Evolutionary conservation across 1,139 yeast species (phyloP).

Genomic region (Yamadazyma atlantica): DNA sequence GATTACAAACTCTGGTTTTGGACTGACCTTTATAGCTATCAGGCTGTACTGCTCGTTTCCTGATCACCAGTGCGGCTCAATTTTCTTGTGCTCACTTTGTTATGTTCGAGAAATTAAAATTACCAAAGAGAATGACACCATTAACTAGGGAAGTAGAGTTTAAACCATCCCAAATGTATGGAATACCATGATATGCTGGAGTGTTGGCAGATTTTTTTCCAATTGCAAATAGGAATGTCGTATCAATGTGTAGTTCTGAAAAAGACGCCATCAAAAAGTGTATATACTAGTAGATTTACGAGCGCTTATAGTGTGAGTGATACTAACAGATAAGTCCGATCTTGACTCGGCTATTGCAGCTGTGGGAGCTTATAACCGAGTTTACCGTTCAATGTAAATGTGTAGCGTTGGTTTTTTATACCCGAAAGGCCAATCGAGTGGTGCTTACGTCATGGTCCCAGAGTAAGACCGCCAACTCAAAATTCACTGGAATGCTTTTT

Average conservation of each 20-base stretch:
- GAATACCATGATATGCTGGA: not conserved
- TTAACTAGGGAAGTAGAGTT: not conserved
- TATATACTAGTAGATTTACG: too few species aligned
- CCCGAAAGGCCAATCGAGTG: not conserved
- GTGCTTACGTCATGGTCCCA: not conserved
- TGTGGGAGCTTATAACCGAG: not conserved
- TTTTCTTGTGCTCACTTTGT: not conserved
- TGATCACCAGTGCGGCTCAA: conserved; percentile 1
- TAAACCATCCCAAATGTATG: not conserved
- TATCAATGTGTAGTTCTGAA: too few species aligned
- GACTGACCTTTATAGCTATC: not conserved
- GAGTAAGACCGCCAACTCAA: not conserved
- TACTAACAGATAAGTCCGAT: not conserved
- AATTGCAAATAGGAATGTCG: too few species aligned
- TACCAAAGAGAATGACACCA: not conserved
- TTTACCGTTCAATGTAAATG: not conserved
- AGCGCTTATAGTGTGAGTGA: not conserved
- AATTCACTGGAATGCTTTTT: conserved; percentile 4
- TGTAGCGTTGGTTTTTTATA: not conserved
- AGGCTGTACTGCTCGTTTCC: not conserved
- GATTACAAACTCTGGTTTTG: too few species aligned
- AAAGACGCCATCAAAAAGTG: too few species aligned
- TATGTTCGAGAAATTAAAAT: not conserved
- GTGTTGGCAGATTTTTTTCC: too few species aligned
- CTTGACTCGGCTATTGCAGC: not conserved